Percentiles rank a stretch among this genome's conserved stretches.
These are phyloP conservation scores for Xylaria sp. DNA, from an alignment of 2,329 filamentous ascomycete species.

Conservation along the genomic window DNA sequence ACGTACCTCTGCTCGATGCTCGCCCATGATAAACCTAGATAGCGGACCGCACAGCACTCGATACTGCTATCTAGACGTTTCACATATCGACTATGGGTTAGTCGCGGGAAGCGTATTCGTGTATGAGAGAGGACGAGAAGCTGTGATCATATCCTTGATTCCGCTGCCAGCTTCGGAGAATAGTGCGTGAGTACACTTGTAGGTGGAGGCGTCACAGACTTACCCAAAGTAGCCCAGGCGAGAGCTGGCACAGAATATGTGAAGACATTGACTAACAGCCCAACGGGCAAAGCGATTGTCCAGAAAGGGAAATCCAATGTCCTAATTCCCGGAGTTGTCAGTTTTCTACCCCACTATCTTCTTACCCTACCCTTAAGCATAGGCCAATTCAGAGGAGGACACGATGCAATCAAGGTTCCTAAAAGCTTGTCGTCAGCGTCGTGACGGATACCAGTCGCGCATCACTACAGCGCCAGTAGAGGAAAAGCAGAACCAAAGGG, in stretches of 20 bases:
- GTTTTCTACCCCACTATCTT: slow-evolving; percentile 27
- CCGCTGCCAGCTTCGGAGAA: slow-evolving; percentile 12
- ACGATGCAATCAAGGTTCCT: slow-evolving; percentile 14
- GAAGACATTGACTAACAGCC: not conserved
- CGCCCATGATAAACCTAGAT: not conserved
- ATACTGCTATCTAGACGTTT: not conserved
- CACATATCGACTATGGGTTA: not conserved
- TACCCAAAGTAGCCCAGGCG: slow-evolving; percentile 12
- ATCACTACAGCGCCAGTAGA: not conserved
- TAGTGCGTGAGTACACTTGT: slow-evolving; percentile 13
- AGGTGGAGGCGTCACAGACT: slow-evolving; percentile 25
- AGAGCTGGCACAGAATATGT: slow-evolving; percentile 8
- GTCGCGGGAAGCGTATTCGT: not conserved
- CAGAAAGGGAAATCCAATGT: not conserved
- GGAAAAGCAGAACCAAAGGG: not conserved
- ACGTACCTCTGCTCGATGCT: not conserved
- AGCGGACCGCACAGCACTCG: not conserved
- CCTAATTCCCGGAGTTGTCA: slow-evolving; percentile 16
- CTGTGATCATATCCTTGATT: slow-evolving; percentile 15
- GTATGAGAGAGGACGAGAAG: not conserved
- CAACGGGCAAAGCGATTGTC: not conserved
- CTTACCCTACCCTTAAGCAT: slow-evolving; percentile 11
- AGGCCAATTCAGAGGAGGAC: slow-evolving; percentile 8
- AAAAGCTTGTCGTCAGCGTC: slow-evolving; percentile 19
- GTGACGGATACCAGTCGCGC: not conserved